Conservation (phyloP, 2,329 filamentous ascomycete genomes). For the Aaosphaeria pasadenensis region DNA sequence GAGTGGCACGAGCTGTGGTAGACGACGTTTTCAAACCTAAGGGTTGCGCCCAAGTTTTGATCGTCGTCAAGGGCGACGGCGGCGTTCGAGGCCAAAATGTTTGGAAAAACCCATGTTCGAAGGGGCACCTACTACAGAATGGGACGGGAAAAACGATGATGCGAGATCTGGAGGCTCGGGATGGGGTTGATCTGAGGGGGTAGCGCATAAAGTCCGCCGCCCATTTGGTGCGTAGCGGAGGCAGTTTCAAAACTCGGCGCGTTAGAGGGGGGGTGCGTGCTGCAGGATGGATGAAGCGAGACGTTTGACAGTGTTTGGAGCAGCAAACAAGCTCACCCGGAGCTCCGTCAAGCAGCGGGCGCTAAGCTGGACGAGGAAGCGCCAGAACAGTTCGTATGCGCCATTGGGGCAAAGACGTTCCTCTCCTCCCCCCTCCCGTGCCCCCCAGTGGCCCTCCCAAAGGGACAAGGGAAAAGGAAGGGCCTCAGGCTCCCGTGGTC, state of each 20-base stretch:
- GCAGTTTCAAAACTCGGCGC: slow-evolving; percentile 40
- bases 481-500: neutral
- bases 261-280: slow-evolving; percentile 34
- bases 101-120: slow-evolving; percentile 36
- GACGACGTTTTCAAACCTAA: slow-evolving; percentile 42
- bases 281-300: slow-evolving; percentile 33
- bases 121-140: slow-evolving; percentile 36
- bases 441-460: too few relatives aligned
- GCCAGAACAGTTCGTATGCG: too few relatives aligned
- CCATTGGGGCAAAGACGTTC: too few relatives aligned
- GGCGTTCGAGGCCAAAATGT: slow-evolving; percentile 32
- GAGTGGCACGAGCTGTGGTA: slow-evolving; percentile 39
- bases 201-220: slow-evolving; percentile 27
- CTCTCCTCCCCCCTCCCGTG: too few relatives aligned
- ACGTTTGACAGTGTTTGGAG: slow-evolving; percentile 37
- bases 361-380: slow-evolving; percentile 20
- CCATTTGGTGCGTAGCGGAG: slow-evolving; percentile 26
- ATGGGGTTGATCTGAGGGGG: slow-evolving; percentile 15
- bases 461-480: neutral
- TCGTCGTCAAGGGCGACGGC: slow-evolving; percentile 30
- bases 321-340: slow-evolving; percentile 36
- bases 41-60: slow-evolving; percentile 35
- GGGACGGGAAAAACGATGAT: slow-evolving; percentile 21
- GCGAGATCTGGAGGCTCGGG: slow-evolving; percentile 25
- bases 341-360: slow-evolving; percentile 30